Evolutionary conservation across 768 basidiomycete species (phyloP).

Genomic region (Pleurotus tuoliensis): DNA sequence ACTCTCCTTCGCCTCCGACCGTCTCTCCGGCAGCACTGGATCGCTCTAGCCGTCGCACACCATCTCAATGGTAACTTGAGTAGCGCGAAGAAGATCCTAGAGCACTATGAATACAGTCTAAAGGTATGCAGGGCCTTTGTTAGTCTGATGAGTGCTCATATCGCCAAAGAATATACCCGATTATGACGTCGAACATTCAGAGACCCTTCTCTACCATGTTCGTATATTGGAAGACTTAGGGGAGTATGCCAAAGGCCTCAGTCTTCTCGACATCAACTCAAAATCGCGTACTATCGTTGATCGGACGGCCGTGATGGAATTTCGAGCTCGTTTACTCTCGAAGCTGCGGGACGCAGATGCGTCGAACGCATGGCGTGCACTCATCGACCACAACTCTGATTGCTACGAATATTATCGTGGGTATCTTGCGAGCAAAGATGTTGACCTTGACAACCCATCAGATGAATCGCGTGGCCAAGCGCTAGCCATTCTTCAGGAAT

Average conservation of each 20-base stretch:
- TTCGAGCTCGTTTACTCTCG: conserved; percentile 73
- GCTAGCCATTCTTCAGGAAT: conserved; percentile 52
- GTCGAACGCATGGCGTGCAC: conserved; percentile 70
- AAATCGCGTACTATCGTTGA: conserved; percentile 69
- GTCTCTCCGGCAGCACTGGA: conserved; percentile 83
- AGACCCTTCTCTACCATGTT: conserved; percentile 76
- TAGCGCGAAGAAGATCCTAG: conserved; percentile 70
- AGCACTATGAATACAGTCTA: conserved; percentile 64
- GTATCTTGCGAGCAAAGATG: conserved; percentile 61
- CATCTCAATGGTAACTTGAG: conserved; percentile 72
- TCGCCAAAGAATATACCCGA: conserved; percentile 61
- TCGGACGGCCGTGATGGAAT: conserved; percentile 63
- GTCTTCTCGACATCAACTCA: conserved; percentile 58
- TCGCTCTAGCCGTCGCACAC: conserved; percentile 84
- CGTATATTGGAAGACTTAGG: conserved; percentile 70
- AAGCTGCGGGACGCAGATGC: conserved; percentile 67
- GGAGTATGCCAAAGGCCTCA: conserved; percentile 55
- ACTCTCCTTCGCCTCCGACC: conserved; percentile 79
- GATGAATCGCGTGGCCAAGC: conserved; percentile 51
- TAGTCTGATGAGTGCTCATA: neutral
- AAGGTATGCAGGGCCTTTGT: conserved; percentile 43
- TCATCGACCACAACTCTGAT: conserved; percentile 87
- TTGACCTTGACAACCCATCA: conserved; percentile 49
- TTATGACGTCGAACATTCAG: conserved; percentile 81
- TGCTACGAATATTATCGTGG: conserved; percentile 75